Percentiles rank a stretch among this genome's conserved stretches.
phyloP scores from a whole-genome alignment of 805 yeast species.

The Candida boleticola region DNA sequence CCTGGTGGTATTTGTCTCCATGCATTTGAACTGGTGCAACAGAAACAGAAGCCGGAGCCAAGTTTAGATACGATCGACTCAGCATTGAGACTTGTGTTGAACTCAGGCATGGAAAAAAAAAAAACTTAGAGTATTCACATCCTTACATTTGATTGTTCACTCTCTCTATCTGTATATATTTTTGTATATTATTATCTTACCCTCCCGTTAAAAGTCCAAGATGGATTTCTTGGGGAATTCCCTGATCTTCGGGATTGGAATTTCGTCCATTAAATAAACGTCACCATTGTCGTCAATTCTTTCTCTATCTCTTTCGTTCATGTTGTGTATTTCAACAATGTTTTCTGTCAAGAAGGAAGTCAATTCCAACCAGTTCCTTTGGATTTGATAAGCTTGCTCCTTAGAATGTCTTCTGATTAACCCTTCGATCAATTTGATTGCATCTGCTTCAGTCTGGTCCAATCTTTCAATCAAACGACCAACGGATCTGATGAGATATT shows the following conservation, averaged over 20 bases:
- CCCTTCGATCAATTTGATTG: conserved; percentile 68
- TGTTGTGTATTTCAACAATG: conserved; percentile 71
- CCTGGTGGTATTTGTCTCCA: too few species aligned
- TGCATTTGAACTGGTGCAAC: too few species aligned
- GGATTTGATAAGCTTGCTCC: conserved; percentile 81
- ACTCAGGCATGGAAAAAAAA: too few species aligned
- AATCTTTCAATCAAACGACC: conserved; percentile 86
- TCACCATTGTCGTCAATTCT: conserved; percentile 88
- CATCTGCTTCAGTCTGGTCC: conserved; percentile 71
- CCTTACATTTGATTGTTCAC: too few species aligned
- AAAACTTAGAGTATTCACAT: too few species aligned
- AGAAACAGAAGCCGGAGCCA: too few species aligned
- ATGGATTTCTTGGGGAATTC: conserved; percentile 59
- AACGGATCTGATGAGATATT: conserved; percentile 82
- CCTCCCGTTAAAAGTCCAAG: conserved; percentile 60
- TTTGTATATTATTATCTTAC: too few species aligned
- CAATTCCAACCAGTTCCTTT: conserved; percentile 61
- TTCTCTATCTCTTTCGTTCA: conserved; percentile 84
- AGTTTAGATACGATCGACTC: too few species aligned
- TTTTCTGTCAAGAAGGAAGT: conserved; percentile 54
- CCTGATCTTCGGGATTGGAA: conserved; percentile 64
- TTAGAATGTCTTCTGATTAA: conserved; percentile 68
- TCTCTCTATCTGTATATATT: too few species aligned
- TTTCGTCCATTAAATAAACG: conserved; percentile 71
- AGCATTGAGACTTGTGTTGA: too few species aligned